Evolutionary conservation across 2,329 filamentous ascomycete genomes (phyloP).

Genomic region (Penicillium sp.): DNA sequence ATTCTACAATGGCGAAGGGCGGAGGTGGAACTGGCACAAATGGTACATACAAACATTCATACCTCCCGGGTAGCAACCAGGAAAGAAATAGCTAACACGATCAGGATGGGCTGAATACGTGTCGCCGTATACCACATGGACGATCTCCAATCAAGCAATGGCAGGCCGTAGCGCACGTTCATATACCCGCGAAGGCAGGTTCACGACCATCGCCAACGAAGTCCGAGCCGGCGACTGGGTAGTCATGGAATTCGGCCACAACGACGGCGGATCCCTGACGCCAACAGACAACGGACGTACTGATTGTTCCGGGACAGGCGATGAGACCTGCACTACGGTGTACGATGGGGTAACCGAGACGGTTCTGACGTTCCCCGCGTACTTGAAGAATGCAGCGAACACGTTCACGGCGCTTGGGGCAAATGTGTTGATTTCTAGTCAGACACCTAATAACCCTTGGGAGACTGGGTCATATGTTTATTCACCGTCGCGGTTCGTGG

Average conservation of each 20-base stretch:
- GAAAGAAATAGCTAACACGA: background rate
- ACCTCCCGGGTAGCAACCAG: background rate
- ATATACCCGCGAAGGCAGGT: slow-evolving; percentile 65
- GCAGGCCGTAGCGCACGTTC: slow-evolving; percentile 66
- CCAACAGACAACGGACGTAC: slow-evolving; percentile 61
- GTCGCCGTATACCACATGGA: slow-evolving; percentile 49
- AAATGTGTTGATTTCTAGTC: slow-evolving; percentile 58
- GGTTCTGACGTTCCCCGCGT: slow-evolving; percentile 61
- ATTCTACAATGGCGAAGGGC: slow-evolving; percentile 36
- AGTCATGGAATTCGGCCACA: slow-evolving; percentile 71
- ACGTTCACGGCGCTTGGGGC: slow-evolving; percentile 58
- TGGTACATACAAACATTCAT: slow-evolving; percentile 14
- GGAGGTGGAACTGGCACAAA: slow-evolving; percentile 24
- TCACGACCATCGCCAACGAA: slow-evolving; percentile 55
- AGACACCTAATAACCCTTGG: slow-evolving; percentile 65
- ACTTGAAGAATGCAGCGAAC: slow-evolving; percentile 58
- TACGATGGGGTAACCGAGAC: slow-evolving; percentile 55
- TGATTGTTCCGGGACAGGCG: slow-evolving; percentile 57
- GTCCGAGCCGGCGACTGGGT: slow-evolving; percentile 63
- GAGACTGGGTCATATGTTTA: slow-evolving; percentile 56
- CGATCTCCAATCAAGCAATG: slow-evolving; percentile 64
- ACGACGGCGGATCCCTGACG: slow-evolving; percentile 62
- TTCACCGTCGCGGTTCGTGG: slow-evolving; percentile 54
- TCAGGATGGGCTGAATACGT: slow-evolving; percentile 65
- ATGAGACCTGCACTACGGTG: slow-evolving; percentile 54